Base-by-base conservation (phyloP, 495 filamentous ascomycete species). In the Aspergillus sclerotioniger region DNA sequence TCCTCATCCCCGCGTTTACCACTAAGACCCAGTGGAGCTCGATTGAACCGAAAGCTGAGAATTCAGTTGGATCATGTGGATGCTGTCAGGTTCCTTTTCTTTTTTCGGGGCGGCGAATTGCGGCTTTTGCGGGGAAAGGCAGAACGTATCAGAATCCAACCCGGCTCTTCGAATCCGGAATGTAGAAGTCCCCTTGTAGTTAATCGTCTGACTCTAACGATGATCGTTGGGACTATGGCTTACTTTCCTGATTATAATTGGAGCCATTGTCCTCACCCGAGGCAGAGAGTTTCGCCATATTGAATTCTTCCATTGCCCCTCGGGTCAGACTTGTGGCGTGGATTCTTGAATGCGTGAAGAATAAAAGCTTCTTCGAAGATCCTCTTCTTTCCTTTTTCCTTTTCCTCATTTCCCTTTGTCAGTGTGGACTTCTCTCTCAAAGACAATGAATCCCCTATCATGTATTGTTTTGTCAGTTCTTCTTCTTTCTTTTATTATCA, bases 401-500 rank as follows among this genome's bases (percentile, higher is more conserved):
- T 39, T 50, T 62, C 51, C 62, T 41, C 37, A 16, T 29, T 52
- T 50, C 53, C 45, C 53, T 52, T 48, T 51, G 25, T 50, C 47
- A 7, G 13, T 9, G 7, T 28, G 16, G 47, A 32, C 9, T 25
- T 44, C 55, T 33, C 47, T 9, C 33, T 54, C 45, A 52, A 53
- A 58, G 71, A 63, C 51, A 72, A 68, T 64, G 74, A 68, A 66
- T 72, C 70, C 32, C 62, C 56, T 67, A 54, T 69, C 72, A 67
- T 76, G 69, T 57, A 54, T 65, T 68, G 58, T 62, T 62, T 45
- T 72, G 67, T 61, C 68, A 51, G 56, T 75, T 64, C 37, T 71
- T 58, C 54, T 81, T 68, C 31, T 78, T 64, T 28, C 81, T 67
- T 47, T 76, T 58, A 45, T 78, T 67, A 45, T 82, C 64, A 8